phyloP scores from a whole-genome alignment of 768 basidiomycete species.

The Serendipita sp. region DNA sequence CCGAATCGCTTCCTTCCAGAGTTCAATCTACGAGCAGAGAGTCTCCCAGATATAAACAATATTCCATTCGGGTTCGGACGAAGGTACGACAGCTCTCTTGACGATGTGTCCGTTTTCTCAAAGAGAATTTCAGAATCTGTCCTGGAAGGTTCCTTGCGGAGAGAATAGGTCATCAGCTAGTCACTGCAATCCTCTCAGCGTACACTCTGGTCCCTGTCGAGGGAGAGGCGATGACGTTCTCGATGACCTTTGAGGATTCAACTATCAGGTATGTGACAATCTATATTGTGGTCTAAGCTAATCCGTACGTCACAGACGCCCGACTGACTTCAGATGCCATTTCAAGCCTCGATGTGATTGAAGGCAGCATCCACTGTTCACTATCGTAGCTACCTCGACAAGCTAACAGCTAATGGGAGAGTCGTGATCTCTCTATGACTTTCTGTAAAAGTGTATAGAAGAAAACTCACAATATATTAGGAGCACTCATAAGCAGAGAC shows the following conservation, averaged over 20 bases:
- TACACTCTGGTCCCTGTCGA: background rate
- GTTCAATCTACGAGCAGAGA: background rate
- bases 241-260: background rate
- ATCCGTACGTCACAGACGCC: too few species aligned
- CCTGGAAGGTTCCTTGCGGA: slow-evolving; percentile 40
- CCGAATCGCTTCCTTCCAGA: background rate
- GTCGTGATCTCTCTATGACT: too few species aligned
- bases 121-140: background rate
- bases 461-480: too few species aligned
- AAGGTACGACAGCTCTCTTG: background rate
- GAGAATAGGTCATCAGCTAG: background rate
- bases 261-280: background rate
- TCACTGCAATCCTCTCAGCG: background rate
- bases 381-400: too few species aligned
- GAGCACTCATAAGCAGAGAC: too few species aligned
- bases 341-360: too few species aligned
- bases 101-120: background rate
- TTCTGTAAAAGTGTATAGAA: too few species aligned
- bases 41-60: background rate
- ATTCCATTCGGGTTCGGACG: slow-evolving; percentile 2
- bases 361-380: too few species aligned
- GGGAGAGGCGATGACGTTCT: background rate
- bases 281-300: too few species aligned
- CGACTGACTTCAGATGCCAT: too few species aligned
- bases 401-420: too few species aligned